Conservation (phyloP, 169 alveolate species). For the Cryptosporidium baileyi region DNA sequence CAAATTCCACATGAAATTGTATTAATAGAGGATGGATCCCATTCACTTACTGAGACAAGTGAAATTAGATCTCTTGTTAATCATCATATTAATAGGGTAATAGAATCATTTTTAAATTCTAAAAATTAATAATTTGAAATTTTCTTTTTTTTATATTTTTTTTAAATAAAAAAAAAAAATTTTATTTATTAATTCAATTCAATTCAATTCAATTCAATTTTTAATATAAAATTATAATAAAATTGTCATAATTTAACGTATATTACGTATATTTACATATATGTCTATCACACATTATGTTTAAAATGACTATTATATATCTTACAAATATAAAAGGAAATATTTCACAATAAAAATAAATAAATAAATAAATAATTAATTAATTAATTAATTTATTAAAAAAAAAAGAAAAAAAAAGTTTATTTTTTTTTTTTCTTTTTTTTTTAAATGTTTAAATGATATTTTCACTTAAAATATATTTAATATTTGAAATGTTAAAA, state of each 20-base stretch:
- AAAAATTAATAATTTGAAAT: not conserved
- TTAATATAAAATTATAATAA: not conserved
- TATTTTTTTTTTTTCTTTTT: not conserved
- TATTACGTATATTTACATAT: constrained; percentile 36
- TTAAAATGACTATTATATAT: constrained; percentile 7
- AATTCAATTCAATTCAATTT: not conserved
- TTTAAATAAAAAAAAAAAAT: not conserved
- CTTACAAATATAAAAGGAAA: not conserved
- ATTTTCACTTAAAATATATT: not conserved
- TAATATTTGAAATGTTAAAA: not conserved
- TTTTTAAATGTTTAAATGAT: not conserved
- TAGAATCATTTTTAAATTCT: not conserved
- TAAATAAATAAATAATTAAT: not conserved
- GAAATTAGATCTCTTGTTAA: constrained; percentile 53
- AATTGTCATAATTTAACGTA: constrained; percentile 3
- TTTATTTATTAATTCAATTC: too few relatives aligned
- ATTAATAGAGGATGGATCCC: constrained; percentile 56
- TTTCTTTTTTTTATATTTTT: not conserved
- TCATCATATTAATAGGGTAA: constrained; percentile 48
- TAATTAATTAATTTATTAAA: not conserved
- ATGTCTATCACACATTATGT: constrained; percentile 64
- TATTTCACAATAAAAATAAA: not conserved
- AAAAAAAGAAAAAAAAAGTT: not conserved
- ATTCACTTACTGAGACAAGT: constrained; percentile 49
- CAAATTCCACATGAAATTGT: constrained; percentile 69